Base-by-base conservation (phyloP, 371 early-diverging fungal species). In the Dinochytrium kinnereticum region DNA sequence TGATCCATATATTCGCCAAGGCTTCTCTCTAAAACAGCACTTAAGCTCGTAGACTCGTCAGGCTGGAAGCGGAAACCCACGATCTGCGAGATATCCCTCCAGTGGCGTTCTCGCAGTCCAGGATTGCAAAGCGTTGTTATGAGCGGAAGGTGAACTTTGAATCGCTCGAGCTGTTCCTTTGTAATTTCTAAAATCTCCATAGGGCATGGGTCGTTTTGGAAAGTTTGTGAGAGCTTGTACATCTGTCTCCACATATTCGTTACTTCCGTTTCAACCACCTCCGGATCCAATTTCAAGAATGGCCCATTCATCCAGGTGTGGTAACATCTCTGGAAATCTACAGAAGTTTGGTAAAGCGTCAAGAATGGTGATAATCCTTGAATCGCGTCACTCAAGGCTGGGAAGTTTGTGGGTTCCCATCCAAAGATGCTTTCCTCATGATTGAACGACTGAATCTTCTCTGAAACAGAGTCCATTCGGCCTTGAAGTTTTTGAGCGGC, bases 1-100 rank as follows among this genome's bases (percentile, higher is more conserved):
- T 75, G 64, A 39, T 76, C 81, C 82, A 84, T 84, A 69, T 81
- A 82, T 59, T 79, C 80, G 1, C 68, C 65, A n/a, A 87, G 68
- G 55, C 84, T 85, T 2, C 82, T 55, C 64, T 87, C 85, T 1
- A 87, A 77, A 38, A 87, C 83, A 24, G 76, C 71, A 55, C 77
- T 71, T 15, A 87, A 70, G 40, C 82, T 84, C 1, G 87, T 85
- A 19, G 78, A 72, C 67, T 85, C 85, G 67, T 87, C 87, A 0
- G 87, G 87, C 71, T 87, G 85, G 72, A 87, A 87, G 10, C 83
- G 55, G 68, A 84, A 84, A 24, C 85, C 83, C 31, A 85, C 83
- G 33, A 85, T 74, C 51, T 80, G 79, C 10, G 84, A 84, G 34
- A 87, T 85, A 19, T 87, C 83, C 36, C 78, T 75, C 83, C 85